phyloP scores from a whole-genome alignment of 164 flowering plant genomes.

The Cinnamomum micranthum region DNA sequence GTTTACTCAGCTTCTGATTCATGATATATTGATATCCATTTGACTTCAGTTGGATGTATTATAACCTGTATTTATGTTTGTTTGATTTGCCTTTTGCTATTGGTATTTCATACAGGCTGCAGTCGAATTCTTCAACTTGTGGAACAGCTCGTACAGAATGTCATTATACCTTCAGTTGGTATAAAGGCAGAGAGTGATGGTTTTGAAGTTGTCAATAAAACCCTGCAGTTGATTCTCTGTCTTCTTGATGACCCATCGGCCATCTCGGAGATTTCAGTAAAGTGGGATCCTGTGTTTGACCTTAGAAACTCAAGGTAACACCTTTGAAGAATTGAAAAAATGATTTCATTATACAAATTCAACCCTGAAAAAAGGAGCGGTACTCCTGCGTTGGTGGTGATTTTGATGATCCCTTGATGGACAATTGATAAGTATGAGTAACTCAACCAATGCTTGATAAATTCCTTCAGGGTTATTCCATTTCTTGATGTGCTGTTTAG shows the following conservation, averaged over 20 bases:
- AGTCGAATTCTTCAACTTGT: conserved; percentile 35
- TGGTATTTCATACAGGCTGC: conserved; percentile 37
- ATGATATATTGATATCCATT: neutral
- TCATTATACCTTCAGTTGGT: conserved; percentile 18
- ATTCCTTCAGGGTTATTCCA: too few species aligned
- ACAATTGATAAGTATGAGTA: too few species aligned
- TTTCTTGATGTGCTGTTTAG: too few species aligned
- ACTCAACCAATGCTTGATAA: too few species aligned
- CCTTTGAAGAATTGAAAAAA: conserved; percentile 7
- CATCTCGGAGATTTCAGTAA: conserved; percentile 30
- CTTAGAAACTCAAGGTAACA: conserved; percentile 52
- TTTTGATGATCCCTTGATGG: neutral
- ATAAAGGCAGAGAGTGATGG: conserved; percentile 21
- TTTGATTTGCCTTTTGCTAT: neutral
- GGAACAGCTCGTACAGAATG: conserved; percentile 34
- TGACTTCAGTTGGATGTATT: neutral
- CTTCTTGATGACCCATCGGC: conserved; percentile 38
- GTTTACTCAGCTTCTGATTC: neutral
- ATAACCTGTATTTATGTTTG: neutral
- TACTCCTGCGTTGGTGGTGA: neutral
- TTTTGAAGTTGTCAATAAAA: conserved; percentile 37
- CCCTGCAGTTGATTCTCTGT: conserved; percentile 55
- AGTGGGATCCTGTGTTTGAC: conserved; percentile 71
- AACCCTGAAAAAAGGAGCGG: neutral
- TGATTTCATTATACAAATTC: neutral